A percentile compares a stretch with the other conserved stretches of the same genome.
These are phyloP conservation scores for Phytophthora sp. DNA, from an alignment of 352 stramenopile genomes.

Conservation along the genomic window DNA sequence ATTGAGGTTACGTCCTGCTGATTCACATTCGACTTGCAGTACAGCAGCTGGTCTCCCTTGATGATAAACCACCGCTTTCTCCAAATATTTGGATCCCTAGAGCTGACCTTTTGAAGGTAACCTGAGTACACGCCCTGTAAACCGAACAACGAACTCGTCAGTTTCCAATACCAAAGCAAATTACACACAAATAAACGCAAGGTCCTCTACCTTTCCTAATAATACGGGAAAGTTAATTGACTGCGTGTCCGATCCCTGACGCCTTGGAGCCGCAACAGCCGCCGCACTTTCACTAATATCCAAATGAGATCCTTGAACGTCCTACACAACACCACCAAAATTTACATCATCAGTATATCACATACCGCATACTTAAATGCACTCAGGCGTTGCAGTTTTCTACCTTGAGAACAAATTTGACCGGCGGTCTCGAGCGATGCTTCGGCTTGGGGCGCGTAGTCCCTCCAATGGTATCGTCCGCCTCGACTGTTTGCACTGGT, in stretches of 20 bases:
- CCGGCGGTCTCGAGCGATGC: slow-evolving; percentile 60
- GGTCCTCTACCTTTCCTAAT: slow-evolving; percentile 61
- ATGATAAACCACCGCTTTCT: slow-evolving; percentile 88
- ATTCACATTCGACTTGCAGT: slow-evolving; percentile 86
- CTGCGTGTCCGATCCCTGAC: slow-evolving; percentile 44
- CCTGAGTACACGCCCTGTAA: slow-evolving; percentile 73
- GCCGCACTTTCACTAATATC: slow-evolving; percentile 62
- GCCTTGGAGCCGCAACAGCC: slow-evolving; percentile 16
- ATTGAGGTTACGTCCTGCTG: slow-evolving; percentile 85
- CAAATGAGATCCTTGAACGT: slow-evolving; percentile 71
- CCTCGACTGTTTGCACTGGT: slow-evolving; percentile 42
- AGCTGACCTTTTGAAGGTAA: slow-evolving; percentile 83
- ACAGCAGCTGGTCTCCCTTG: slow-evolving; percentile 85
- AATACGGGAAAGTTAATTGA: slow-evolving; percentile 72
- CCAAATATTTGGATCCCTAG: slow-evolving; percentile 82
- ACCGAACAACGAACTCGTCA: slow-evolving; percentile 8
- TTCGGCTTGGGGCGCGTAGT: slow-evolving; percentile 59
- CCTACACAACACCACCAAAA: slow-evolving; percentile 37
- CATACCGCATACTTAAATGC: background rate
- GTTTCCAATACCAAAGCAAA: background rate
- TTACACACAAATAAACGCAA: background rate
- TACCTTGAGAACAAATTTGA: slow-evolving; percentile 89
- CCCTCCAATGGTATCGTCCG: slow-evolving; percentile 52
- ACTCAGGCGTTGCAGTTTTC: background rate
- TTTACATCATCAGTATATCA: slow-evolving; percentile 15